Percentiles rank a stretch among this genome's conserved stretches.
Evolutionary conservation across 495 filamentous ascomycete species (phyloP).

Genomic region (Stereocaulon alpinum): DNA sequence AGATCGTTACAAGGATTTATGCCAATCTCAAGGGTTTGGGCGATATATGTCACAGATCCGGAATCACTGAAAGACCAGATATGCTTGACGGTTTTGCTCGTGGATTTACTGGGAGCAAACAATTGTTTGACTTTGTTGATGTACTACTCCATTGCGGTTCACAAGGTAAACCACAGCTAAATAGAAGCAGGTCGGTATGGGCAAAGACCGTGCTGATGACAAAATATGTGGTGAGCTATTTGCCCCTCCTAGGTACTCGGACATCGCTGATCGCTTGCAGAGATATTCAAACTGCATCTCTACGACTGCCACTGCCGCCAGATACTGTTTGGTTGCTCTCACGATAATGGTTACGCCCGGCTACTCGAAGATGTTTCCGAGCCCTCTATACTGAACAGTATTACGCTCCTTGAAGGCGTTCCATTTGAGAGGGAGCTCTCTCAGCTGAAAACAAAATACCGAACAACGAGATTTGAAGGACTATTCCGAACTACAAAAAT

Average conservation of each 20-base stretch:
- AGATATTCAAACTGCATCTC: conserved; percentile 56
- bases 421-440: conserved; percentile 59
- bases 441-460: conserved; percentile 41
- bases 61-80: conserved; percentile 41
- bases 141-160: not conserved
- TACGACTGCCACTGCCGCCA: conserved; percentile 71
- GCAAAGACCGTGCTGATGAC: conserved; percentile 58
- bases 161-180: not conserved
- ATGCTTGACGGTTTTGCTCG: conserved; percentile 57
- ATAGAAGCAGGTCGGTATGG: conserved; percentile 38
- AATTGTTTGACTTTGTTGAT: conserved; percentile 66
- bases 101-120: conserved; percentile 64
- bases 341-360: conserved; percentile 61
- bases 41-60: conserved; percentile 47
- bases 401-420: conserved; percentile 66
- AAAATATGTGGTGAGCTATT: conserved; percentile 59
- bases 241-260: not conserved
- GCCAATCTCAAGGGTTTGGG: conserved; percentile 56
- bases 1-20: conserved; percentile 59
- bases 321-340: conserved; percentile 68
- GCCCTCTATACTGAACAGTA: conserved; percentile 40
- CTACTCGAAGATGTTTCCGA: conserved; percentile 57
- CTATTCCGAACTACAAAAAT: conserved; percentile 60
- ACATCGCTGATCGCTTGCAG: conserved; percentile 31
- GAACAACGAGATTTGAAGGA: conserved; percentile 47